Conservation (phyloP, 2,329 filamentous ascomycete genomes). For the Claviceps africana region DNA sequence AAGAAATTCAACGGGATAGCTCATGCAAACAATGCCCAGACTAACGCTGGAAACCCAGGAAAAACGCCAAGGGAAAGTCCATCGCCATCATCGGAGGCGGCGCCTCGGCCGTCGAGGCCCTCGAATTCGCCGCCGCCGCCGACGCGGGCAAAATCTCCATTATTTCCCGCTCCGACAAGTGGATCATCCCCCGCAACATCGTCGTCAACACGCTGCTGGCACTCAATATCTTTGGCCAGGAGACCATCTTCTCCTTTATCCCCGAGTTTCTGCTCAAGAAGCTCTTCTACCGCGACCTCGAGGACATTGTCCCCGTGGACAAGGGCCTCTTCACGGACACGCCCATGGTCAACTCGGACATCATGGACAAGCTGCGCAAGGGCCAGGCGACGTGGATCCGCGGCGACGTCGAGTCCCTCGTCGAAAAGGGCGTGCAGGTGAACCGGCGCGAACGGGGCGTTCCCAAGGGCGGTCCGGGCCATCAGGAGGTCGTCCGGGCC, state of each 20-base stretch:
- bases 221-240: constrained; percentile 65
- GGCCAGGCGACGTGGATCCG: constrained; percentile 67
- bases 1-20: too few relatives aligned
- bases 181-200: constrained; percentile 74
- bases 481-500: constrained; percentile 49
- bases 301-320: constrained; percentile 52
- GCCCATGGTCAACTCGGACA: constrained; percentile 74
- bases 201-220: constrained; percentile 60
- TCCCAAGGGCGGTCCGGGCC: constrained; percentile 60
- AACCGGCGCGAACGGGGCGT: constrained; percentile 60
- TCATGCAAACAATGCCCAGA: too few relatives aligned
- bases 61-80: constrained; percentile 58
- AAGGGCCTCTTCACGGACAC: constrained; percentile 73
- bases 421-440: constrained; percentile 50
- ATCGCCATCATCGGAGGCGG: constrained; percentile 67
- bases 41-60: constrained; percentile 23
- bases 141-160: constrained; percentile 57
- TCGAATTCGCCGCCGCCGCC: constrained; percentile 61
- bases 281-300: constrained; percentile 71
- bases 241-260: constrained; percentile 63
- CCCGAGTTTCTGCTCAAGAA: constrained; percentile 61
- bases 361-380: constrained; percentile 60
- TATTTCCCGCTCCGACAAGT: constrained; percentile 66
- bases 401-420: constrained; percentile 59
- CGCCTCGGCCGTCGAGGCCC: constrained; percentile 66